Conservation (phyloP, 768 basidiomycete genomes). For the Solioccasus polychromus region DNA sequence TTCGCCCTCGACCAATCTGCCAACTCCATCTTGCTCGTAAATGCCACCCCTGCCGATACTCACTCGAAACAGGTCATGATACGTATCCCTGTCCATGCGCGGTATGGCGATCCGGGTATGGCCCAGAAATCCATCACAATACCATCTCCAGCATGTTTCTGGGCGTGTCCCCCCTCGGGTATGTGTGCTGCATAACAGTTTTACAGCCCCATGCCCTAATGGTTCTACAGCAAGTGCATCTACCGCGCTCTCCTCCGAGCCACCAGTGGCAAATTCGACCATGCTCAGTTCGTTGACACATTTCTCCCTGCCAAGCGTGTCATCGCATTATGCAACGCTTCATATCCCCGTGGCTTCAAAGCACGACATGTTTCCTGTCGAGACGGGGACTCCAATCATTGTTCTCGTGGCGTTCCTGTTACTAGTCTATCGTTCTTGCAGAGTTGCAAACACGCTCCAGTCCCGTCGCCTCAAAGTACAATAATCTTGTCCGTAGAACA, state of each 20-base stretch:
- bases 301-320: slow-evolving; percentile 16
- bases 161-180: slow-evolving; percentile 31
- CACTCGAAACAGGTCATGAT: slow-evolving; percentile 15
- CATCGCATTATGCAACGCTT: slow-evolving; percentile 8
- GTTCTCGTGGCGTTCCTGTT: slow-evolving; percentile 35
- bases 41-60: slow-evolving; percentile 15
- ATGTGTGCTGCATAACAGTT: background rate
- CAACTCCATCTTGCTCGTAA: slow-evolving; percentile 33
- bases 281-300: slow-evolving; percentile 17
- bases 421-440: slow-evolving; percentile 27
- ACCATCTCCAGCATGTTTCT: slow-evolving; percentile 29
- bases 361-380: slow-evolving; percentile 31
- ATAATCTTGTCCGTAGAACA: slow-evolving; percentile 9
- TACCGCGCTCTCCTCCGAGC: slow-evolving; percentile 8
- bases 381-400: slow-evolving; percentile 34
- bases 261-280: slow-evolving; percentile 20
- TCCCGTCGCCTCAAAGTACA: slow-evolving; percentile 25
- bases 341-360: slow-evolving; percentile 35
- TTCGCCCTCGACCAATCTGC: slow-evolving; percentile 30
- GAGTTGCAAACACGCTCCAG: slow-evolving; percentile 20
- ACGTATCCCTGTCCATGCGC: slow-evolving; percentile 43
- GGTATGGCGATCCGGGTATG: slow-evolving; percentile 35
- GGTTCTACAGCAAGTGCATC: slow-evolving; percentile 4
- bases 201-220: slow-evolving; percentile 6
- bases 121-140: slow-evolving; percentile 20